Percentiles rank a stretch among this genome's conserved stretches.
These are phyloP conservation scores for Haplosporangium sp. DNA, from an alignment of 371 early-diverging fungal species.

Conservation along the genomic window DNA sequence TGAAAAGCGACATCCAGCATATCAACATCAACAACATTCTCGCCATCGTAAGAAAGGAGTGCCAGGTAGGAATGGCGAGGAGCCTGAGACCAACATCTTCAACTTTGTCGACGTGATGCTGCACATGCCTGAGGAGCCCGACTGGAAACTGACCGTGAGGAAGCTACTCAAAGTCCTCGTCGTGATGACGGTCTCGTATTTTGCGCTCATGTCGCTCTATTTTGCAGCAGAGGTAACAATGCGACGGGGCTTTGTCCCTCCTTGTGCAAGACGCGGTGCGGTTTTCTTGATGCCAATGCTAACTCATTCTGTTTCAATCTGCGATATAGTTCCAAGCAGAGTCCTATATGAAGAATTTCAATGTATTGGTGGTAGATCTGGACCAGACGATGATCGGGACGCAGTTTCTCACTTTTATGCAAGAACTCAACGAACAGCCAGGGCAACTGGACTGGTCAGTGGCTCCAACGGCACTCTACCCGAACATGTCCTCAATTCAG, in stretches of 20 bases:
- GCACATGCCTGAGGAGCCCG: conserved; percentile 37
- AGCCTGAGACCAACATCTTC: conserved; percentile 52
- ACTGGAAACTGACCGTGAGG: conserved; percentile 20
- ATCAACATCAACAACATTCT: neutral
- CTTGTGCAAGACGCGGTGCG: too few relatives aligned
- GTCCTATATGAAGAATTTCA: conserved; percentile 24
- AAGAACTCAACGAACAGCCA: conserved; percentile 18
- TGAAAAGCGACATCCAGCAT: conserved; percentile 1
- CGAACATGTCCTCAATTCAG: conserved; percentile 15
- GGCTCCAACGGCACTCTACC: conserved; percentile 4
- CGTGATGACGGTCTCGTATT: conserved; percentile 42
- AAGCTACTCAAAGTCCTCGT: conserved; percentile 33
- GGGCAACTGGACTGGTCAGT: conserved; percentile 28
- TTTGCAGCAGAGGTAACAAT: conserved; percentile 46
- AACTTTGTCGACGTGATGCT: conserved; percentile 49
- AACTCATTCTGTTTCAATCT: neutral
- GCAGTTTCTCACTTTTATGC: conserved; percentile 26
- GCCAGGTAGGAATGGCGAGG: conserved; percentile 40
- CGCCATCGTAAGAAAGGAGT: conserved; percentile 18
- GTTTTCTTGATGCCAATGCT: neutral
- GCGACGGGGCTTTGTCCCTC: too few relatives aligned
- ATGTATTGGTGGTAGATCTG: conserved; percentile 38
- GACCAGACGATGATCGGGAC: conserved; percentile 40
- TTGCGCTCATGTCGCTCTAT: conserved; percentile 44
- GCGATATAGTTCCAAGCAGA: conserved; percentile 23